A percentile compares a stretch with the other conserved stretches of the same genome.
Conservation (phyloP, 805 yeast species). For the Ogataea sp. region DNA sequence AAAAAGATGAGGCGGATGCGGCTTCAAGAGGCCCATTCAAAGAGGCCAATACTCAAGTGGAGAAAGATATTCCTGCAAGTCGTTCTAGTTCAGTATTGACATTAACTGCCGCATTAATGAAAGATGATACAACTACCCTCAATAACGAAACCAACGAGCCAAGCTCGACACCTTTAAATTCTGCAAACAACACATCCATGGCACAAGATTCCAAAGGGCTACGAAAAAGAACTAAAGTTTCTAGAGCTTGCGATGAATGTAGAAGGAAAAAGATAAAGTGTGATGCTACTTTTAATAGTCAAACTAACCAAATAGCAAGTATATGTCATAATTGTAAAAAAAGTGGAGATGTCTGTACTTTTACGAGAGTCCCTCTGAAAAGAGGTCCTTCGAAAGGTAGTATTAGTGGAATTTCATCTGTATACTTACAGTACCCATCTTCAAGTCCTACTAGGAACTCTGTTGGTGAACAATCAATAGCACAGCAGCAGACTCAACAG, state of each 20-base stretch:
- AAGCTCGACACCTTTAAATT: no score
- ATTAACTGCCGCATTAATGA: neutral
- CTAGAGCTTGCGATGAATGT: constrained; percentile 78
- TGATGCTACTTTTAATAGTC: constrained; percentile 45
- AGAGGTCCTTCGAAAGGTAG: constrained; percentile 67
- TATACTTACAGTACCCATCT: neutral
- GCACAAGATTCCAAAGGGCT: neutral
- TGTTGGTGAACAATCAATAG: neutral
- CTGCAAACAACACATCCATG: no score
- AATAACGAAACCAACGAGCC: no score
- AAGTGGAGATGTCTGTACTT: constrained; percentile 54
- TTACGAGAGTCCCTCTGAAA: constrained; percentile 64
- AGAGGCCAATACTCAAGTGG: neutral
- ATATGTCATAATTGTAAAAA: constrained; percentile 57
- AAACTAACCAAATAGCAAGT: constrained; percentile 38
- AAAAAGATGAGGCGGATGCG: no score
- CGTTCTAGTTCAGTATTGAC: neutral
- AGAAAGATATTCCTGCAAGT: neutral
- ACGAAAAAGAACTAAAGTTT: constrained; percentile 62
- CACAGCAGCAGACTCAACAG: neutral
- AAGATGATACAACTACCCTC: neutral
- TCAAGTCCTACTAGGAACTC: constrained; percentile 1
- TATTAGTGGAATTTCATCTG: neutral
- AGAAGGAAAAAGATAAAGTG: constrained; percentile 67
- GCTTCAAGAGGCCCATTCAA: no score